Evolutionary conservation across 805 yeast species (phyloP).

Genomic region (Ogataea siamensis): DNA sequence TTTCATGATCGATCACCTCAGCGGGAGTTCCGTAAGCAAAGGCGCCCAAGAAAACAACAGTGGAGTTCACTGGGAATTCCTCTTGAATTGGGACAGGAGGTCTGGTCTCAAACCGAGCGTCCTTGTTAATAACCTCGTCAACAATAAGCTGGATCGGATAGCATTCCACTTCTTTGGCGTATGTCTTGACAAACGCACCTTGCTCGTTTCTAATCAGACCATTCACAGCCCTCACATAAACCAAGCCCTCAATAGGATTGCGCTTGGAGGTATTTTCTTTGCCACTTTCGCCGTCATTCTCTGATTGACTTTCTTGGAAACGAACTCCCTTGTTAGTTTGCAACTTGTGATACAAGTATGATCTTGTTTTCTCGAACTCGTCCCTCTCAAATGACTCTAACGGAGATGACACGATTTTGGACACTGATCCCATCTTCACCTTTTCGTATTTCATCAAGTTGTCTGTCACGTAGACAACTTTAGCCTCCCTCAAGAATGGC

Average conservation of each 20-base stretch:
- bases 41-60: slow-evolving; percentile 78
- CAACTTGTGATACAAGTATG: slow-evolving; percentile 42
- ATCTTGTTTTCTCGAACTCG: slow-evolving; percentile 42
- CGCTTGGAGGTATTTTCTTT: neutral
- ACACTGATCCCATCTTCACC: slow-evolving; percentile 31
- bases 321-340: slow-evolving; percentile 52
- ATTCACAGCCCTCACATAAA: slow-evolving; percentile 69
- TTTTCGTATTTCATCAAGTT: slow-evolving; percentile 47
- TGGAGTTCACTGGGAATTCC: slow-evolving; percentile 74
- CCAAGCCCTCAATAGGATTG: slow-evolving; percentile 49
- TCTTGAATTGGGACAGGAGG: slow-evolving; percentile 74
- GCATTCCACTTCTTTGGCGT: slow-evolving; percentile 45
- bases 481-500: slow-evolving; percentile 89
- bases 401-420: slow-evolving; percentile 35
- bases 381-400: slow-evolving; percentile 47
- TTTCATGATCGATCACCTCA: slow-evolving; percentile 56
- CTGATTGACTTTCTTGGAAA: slow-evolving; percentile 17
- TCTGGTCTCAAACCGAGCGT: slow-evolving; percentile 67
- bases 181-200: slow-evolving; percentile 83
- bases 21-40: slow-evolving; percentile 86
- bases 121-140: slow-evolving; percentile 68
- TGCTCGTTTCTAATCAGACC: slow-evolving; percentile 67
- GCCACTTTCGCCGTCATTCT: slow-evolving; percentile 7
- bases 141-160: slow-evolving; percentile 84
- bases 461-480: slow-evolving; percentile 62